Base-by-base conservation (phyloP, 2,329 filamentous ascomycete species). In the Magnaporthales sp. region DNA sequence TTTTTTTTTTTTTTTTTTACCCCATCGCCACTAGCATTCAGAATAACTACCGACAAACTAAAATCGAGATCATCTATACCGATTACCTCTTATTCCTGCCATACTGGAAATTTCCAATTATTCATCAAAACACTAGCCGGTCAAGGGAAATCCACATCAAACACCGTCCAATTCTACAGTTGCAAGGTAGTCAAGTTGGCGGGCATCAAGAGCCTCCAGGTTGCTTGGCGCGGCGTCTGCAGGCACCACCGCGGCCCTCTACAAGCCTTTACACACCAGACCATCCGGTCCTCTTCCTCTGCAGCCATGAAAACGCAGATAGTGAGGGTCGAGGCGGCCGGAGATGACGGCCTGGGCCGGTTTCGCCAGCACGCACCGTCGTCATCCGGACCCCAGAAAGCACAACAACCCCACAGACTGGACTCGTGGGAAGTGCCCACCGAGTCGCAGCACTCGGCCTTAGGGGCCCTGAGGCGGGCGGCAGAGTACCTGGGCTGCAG, bases 401-500 rank as follows among this genome's bases (percentile, higher is more conserved):
- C 56, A 61, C 56, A 4, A 61, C 56, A 26, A n/a, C 22, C 30
- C 60, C 60, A 62, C 27, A 62, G 38, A 1, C 66, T 72, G 11
- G 76, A 80, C 63, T 75, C 74, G 67, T 85, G 83, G 83, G 73
- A 78, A 32, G 70, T 83, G 30, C 68, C 74, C 6, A 46, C 70
- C 10, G 65, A 67, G 5, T 69, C 71, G 19, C 72, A 75, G 7
- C 70, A 76, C 7, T 69, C 71, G 26, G 72, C 73, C 7, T 68
- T 81, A 54, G 72, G 71, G 1, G 75, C 77, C 29, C 81, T 96
- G 51, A 78, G 80, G 67, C 80, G 87, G 66, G 92, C 92, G 1
- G 92, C 91, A 2, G 75, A 82, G 13, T 83, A 88, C 70, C 80
- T 97, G 46, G 84, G 81, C 65, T 81, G 82, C 22, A 88, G 84